Percentiles rank a stretch among this genome's conserved stretches.
Conservation (phyloP, 2,329 filamentous ascomycete genomes). For the Akanthomyces lecanii region DNA sequence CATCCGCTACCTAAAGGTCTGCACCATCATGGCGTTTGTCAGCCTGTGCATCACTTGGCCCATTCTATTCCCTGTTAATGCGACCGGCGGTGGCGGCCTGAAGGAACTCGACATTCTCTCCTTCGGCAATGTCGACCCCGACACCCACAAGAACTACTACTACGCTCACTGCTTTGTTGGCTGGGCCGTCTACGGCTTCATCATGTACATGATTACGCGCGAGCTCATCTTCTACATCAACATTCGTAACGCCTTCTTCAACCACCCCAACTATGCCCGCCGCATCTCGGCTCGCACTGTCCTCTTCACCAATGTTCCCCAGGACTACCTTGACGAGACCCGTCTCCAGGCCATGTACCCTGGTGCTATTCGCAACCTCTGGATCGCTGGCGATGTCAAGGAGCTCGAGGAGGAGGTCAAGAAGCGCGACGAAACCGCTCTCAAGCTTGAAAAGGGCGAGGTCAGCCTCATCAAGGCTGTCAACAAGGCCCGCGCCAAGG, state of each 20-base stretch:
- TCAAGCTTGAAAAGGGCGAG: constrained; percentile 79
- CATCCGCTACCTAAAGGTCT: constrained; percentile 18
- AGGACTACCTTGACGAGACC: constrained; percentile 68
- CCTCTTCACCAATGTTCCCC: constrained; percentile 80
- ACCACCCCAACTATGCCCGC: constrained; percentile 77
- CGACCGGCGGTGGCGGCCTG: constrained; percentile 65
- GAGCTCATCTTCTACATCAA: constrained; percentile 94
- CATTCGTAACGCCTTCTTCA: constrained; percentile 83
- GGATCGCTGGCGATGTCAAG: constrained; percentile 72
- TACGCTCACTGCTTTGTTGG: constrained; percentile 79
- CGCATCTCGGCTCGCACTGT: constrained; percentile 88
- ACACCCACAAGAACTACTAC: constrained; percentile 58
- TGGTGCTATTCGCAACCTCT: constrained; percentile 72
- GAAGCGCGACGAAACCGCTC: constrained; percentile 68
- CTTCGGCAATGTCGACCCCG: constrained; percentile 41
- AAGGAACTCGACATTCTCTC: constrained; percentile 55
- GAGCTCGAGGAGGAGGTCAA: constrained; percentile 73
- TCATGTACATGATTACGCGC: constrained; percentile 84
- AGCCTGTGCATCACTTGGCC: constrained; percentile 82
- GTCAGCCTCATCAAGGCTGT: constrained; percentile 69
- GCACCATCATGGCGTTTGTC: constrained; percentile 14
- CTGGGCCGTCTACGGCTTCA: constrained; percentile 80
- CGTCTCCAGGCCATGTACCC: constrained; percentile 76
- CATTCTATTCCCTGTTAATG: constrained; percentile 77
- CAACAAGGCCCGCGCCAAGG: constrained; percentile 35